Percentiles rank a stretch among this genome's conserved stretches.
phyloP scores from a whole-genome alignment of 352 stramenopile species.

The Globisporangium middletonii region DNA sequence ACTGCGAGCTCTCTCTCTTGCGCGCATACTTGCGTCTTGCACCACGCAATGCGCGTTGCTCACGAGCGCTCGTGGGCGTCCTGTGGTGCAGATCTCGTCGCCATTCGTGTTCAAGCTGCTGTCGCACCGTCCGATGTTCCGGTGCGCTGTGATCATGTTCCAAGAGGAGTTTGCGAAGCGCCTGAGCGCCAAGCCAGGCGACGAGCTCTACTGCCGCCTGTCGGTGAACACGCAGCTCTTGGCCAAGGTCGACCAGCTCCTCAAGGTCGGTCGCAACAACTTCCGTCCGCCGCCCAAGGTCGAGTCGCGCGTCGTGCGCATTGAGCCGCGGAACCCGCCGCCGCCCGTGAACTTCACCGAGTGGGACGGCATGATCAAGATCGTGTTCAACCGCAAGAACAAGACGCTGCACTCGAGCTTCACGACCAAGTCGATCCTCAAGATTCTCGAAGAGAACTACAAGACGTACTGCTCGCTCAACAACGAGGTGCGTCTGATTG shows the following conservation, averaged over 20 bases:
- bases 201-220: slow-evolving; percentile 97
- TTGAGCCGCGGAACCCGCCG: slow-evolving; percentile 97
- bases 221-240: slow-evolving; percentile 99
- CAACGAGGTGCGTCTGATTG: slow-evolving; percentile 41
- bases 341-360: slow-evolving; percentile 99
- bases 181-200: slow-evolving; percentile 94
- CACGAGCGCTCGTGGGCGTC: background rate
- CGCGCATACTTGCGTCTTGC: background rate
- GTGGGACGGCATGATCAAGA: slow-evolving; percentile 99
- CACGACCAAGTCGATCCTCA: slow-evolving; percentile 95
- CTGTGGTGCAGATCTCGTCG: slow-evolving; percentile 88
- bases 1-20: background rate
- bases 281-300: slow-evolving; percentile 98
- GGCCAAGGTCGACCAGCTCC: slow-evolving; percentile 97
- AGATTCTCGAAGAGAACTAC: slow-evolving; percentile 95
- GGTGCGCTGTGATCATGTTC: slow-evolving; percentile 99
- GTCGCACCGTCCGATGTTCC: slow-evolving; percentile 96
- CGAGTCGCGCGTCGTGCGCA: slow-evolving; percentile 94
- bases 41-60: background rate
- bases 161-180: slow-evolving; percentile 98
- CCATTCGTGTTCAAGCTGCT: slow-evolving; percentile 99
- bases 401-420: slow-evolving; percentile 97
- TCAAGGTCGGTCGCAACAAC: slow-evolving; percentile 99
- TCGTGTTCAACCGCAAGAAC: slow-evolving; percentile 99
- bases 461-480: slow-evolving; percentile 94